Conservation (phyloP, 306 rosid species). For the Gillenia trifoliata region DNA sequence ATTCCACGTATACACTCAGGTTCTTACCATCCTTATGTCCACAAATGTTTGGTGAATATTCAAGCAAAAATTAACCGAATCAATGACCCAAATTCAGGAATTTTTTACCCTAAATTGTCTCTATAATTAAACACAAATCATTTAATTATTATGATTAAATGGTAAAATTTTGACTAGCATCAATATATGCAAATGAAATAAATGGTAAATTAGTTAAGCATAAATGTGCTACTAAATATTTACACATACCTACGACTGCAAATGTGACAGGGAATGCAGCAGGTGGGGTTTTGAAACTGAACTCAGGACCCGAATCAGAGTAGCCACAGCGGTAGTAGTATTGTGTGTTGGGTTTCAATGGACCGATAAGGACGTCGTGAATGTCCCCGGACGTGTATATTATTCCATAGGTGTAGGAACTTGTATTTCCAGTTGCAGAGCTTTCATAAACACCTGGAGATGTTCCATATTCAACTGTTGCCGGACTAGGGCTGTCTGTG, state of each 20-base stretch:
- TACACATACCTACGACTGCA: conserved; percentile 48
- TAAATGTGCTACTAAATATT: no score
- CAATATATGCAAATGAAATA: no score
- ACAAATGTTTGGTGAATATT: no score
- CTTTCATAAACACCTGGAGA: conserved; percentile 31
- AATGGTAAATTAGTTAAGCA: no score
- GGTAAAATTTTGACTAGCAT: no score
- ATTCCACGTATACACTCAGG: no score
- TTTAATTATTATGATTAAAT: no score
- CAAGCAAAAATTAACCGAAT: no score
- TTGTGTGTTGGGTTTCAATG: conserved; percentile 41
- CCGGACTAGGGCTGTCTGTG: conserved; percentile 29
- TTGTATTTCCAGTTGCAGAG: conserved; percentile 41
- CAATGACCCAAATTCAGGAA: no score
- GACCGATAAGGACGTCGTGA: conserved; percentile 65
- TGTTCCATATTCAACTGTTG: conserved; percentile 48
- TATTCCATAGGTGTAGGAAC: conserved; percentile 28
- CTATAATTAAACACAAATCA: no score
- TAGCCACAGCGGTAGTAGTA: conserved; percentile 67
- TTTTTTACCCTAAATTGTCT: no score
- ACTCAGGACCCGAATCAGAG: conserved; percentile 20
- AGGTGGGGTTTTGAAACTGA: conserved; percentile 66
- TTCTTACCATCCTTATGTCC: no score
- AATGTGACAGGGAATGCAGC: conserved; percentile 61
- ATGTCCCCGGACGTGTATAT: conserved; percentile 49